phyloP scores from a whole-genome alignment of 2,329 filamentous ascomycete genomes.

The Juglanconis juglandina region DNA sequence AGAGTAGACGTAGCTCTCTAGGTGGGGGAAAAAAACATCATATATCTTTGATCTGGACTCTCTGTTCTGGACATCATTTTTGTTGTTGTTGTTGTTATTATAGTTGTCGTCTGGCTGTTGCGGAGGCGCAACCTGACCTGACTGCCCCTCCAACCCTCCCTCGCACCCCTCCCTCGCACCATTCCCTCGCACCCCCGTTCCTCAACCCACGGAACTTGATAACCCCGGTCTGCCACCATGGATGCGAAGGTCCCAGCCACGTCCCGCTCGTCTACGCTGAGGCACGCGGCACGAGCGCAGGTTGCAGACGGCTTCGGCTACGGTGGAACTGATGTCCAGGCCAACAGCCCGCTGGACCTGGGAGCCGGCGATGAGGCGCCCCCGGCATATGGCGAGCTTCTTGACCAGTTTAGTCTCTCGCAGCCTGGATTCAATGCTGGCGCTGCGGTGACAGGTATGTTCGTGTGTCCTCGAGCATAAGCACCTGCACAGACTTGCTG shows the following conservation, averaged over 20 bases:
- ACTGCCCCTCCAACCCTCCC: too few relatives aligned
- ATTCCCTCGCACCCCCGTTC: not conserved
- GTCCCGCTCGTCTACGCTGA: not conserved
- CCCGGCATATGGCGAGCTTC: slow-evolving; percentile 57
- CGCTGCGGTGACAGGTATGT: slow-evolving; percentile 53
- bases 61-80: too few relatives aligned
- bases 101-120: too few relatives aligned
- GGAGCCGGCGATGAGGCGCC: slow-evolving; percentile 41
- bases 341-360: slow-evolving; percentile 35
- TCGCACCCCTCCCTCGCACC: not conserved
- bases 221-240: slow-evolving; percentile 23
- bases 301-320: slow-evolving; percentile 36
- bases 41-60: too few relatives aligned
- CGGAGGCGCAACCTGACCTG: too few relatives aligned
- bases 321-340: not conserved
- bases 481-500: not conserved
- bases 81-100: too few relatives aligned
- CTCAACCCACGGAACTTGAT: slow-evolving; percentile 2
- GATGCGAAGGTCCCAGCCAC: not conserved
- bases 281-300: slow-evolving; percentile 21
- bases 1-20: too few relatives aligned
- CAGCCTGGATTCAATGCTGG: slow-evolving; percentile 62
- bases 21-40: too few relatives aligned
- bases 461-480: too few relatives aligned
- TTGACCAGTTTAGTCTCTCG: slow-evolving; percentile 55